Evolutionary conservation across 257 asterid genomes (phyloP).

Genomic region (Hygrophila difformis): DNA sequence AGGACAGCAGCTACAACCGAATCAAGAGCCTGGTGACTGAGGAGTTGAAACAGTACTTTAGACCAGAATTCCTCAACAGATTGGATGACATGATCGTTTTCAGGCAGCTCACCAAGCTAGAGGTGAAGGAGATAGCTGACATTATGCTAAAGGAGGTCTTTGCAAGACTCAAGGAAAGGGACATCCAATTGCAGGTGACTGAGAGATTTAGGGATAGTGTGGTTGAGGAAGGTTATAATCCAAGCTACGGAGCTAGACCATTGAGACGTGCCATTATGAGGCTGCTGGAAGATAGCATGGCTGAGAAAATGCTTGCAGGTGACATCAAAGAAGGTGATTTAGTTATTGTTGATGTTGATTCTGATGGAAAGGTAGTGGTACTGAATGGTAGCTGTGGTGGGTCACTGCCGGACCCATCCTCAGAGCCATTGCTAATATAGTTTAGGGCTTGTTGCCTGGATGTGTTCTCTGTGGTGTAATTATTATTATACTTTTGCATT

Average conservation of each 20-base stretch:
- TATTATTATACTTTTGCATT: no score
- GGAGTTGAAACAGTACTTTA: conserved; percentile 60
- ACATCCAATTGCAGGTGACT: conserved; percentile 52
- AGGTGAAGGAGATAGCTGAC: conserved; percentile 71
- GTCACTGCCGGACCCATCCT: neutral
- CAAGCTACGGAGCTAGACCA: conserved; percentile 83
- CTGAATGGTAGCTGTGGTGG: neutral
- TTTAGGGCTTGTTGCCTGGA: no score
- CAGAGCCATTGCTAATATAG: neutral
- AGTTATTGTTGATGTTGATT: conserved; percentile 48
- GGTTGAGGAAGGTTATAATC: conserved; percentile 59
- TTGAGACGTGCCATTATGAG: conserved; percentile 80
- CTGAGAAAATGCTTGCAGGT: conserved; percentile 62
- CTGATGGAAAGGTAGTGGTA: conserved; percentile 23
- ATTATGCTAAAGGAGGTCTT: conserved; percentile 64
- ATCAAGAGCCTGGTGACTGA: conserved; percentile 52
- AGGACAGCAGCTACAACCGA: conserved; percentile 58
- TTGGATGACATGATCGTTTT: conserved; percentile 75
- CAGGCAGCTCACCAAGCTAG: conserved; percentile 60
- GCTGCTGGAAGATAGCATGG: conserved; percentile 76
- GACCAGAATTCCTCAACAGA: conserved; percentile 80
- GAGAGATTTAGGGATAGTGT: conserved; percentile 60
- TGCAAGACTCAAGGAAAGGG: conserved; percentile 49
- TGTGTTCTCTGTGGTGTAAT: no score
- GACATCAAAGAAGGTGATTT: conserved; percentile 67